Evolutionary conservation across 192 early-diverging fungal genomes (phyloP), one percentile per base, ranked within the genome.

Genomic region (Diversispora epigaea): DNA sequence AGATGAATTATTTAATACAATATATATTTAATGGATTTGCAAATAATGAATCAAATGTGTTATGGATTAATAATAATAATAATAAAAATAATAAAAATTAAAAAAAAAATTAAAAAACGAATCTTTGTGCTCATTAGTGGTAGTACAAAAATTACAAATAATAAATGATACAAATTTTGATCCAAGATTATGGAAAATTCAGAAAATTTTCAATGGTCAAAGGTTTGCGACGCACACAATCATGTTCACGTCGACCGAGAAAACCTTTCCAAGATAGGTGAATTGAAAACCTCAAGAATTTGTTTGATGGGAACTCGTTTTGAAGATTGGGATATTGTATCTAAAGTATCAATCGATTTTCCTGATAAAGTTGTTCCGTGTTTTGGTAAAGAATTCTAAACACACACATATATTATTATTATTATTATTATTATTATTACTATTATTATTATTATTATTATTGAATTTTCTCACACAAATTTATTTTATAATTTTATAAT

Each of bases 261-360:
- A 21, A 80, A 77, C 63, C 79, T 80, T 49, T 21, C 63, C 7
- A 44, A 19, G n/a, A 67, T 83, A 22, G 61, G 45, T 1, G 12
- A 66, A 15, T 52, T 83, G 8, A 52, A 67, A 46, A 77, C 77
- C 0, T 55, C 55, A 2, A 80, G 72, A 25, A 43, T 83, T 54
- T 80, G 82, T 60, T 54, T 83, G 4, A 83, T 83, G 82, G 82
- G 82, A 50, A 74, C 73, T 9, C 41, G 41, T 65, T 52, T 64
- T 17, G 77, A 80, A 19, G 82, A 83, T 57, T 83, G 77, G 79
- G 79, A 83, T 32, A 8, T 83, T 57, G 82, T 83, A 17, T 77
- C 79, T 4, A 63, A 80, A 52, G 43, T 83, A 41, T 71, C 77
- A 0, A 54, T 63, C 3, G 60, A 79, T 63, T 67, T 78, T 40